phyloP scores from a whole-genome alignment of 768 basidiomycete species.

The Auriscalpium orientale region DNA sequence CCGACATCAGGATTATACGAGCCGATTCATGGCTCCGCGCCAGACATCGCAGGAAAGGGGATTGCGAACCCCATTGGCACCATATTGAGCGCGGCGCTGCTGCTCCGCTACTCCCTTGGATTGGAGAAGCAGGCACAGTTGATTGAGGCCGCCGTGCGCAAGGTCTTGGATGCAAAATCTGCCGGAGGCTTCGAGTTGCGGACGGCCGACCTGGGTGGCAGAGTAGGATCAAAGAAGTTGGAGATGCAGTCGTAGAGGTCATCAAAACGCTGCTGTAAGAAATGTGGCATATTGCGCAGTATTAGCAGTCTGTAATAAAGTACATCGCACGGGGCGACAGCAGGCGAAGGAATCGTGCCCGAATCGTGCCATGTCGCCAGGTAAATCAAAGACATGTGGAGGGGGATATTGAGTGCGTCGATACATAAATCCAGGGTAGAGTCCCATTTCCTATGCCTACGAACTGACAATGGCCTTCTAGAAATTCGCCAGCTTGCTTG shows the following conservation, averaged over 20 bases:
- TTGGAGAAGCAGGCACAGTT: constrained; percentile 76
- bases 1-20: constrained; percentile 89
- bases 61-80: constrained; percentile 95
- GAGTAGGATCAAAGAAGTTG: constrained; percentile 69
- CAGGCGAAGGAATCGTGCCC: background rate
- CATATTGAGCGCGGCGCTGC: constrained; percentile 89
- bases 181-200: constrained; percentile 70
- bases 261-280: constrained; percentile 47
- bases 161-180: constrained; percentile 67
- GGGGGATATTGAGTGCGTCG: background rate
- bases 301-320: background rate
- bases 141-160: constrained; percentile 86
- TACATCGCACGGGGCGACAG: background rate
- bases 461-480: constrained; percentile 21
- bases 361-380: background rate
- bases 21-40: constrained; percentile 93
- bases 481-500: constrained; percentile 85
- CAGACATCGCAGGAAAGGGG: constrained; percentile 90
- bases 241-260: constrained; percentile 73
- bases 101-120: constrained; percentile 90
- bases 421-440: constrained; percentile 4
- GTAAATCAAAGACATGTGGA: background rate
- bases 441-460: constrained; percentile 1
- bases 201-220: constrained; percentile 85
- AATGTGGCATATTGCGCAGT: background rate